phyloP scores from a whole-genome alignment of 257 asterid species.

The Avicennia marina region DNA sequence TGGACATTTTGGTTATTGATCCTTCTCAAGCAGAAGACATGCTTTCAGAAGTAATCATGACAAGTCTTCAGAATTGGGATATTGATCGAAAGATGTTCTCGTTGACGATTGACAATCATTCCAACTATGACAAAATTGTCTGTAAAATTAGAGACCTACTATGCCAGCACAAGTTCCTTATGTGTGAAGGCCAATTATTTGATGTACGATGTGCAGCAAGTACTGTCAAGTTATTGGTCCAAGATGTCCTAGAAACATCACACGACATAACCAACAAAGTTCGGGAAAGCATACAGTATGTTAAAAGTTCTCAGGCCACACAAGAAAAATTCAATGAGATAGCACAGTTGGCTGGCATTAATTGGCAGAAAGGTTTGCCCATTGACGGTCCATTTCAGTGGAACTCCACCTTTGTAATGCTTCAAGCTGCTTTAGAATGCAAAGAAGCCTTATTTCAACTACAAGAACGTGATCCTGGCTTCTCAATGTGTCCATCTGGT shows the following conservation, averaged over 20 bases:
- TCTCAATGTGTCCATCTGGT: slow-evolving; percentile 48
- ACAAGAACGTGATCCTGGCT: slow-evolving; percentile 65
- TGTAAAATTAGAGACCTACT: slow-evolving; percentile 68
- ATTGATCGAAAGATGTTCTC: slow-evolving; percentile 83
- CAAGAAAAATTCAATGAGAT: slow-evolving; percentile 77
- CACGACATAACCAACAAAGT: slow-evolving; percentile 58
- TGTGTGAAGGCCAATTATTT: slow-evolving; percentile 86
- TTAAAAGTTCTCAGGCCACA: slow-evolving; percentile 54
- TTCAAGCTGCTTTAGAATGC: slow-evolving; percentile 71
- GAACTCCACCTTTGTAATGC: slow-evolving; percentile 83
- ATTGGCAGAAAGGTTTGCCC: slow-evolving; percentile 42
- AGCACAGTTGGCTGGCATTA: slow-evolving; percentile 54
- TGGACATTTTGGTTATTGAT: slow-evolving; percentile 57
- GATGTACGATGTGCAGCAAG: slow-evolving; percentile 86
- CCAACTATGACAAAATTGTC: slow-evolving; percentile 55
- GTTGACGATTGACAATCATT: slow-evolving; percentile 56
- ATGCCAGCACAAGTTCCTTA: slow-evolving; percentile 67
- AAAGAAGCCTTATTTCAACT: slow-evolving; percentile 65
- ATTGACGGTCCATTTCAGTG: slow-evolving; percentile 61
- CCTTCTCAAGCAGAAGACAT: slow-evolving; percentile 67
- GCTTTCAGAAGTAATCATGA: slow-evolving; percentile 62
- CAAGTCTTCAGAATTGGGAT: slow-evolving; percentile 71
- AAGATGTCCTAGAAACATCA: slow-evolving; percentile 64
- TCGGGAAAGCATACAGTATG: slow-evolving; percentile 62
- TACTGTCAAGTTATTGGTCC: slow-evolving; percentile 73